A percentile compares a stretch with the other conserved stretches of the same genome.
phyloP scores from a whole-genome alignment of 441 rosid species.

The Populus hybrid region DNA sequence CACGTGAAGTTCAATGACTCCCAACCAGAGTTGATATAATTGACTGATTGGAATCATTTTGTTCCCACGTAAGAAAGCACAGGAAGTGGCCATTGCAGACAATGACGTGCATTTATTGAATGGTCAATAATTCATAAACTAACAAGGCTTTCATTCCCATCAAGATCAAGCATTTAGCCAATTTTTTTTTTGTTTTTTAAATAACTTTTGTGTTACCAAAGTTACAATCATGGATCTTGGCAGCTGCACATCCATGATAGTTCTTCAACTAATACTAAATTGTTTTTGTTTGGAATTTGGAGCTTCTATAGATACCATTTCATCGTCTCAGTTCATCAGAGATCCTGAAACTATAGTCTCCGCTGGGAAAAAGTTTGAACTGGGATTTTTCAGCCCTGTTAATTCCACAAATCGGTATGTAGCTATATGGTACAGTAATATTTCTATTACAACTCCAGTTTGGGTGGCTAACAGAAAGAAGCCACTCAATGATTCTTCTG shows the following conservation, averaged over 20 bases:
- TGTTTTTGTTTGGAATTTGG: not conserved
- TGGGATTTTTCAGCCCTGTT: conserved; percentile 21
- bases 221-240: not conserved
- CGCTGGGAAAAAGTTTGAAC: not conserved
- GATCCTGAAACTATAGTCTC: conserved; percentile 9
- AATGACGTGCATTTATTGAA: no score
- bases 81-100: no score
- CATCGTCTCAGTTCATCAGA: conserved; percentile 16
- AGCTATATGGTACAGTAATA: conserved; percentile 37
- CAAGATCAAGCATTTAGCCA: not conserved
- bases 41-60: not conserved
- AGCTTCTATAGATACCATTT: conserved; percentile 3
- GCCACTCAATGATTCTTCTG: conserved; percentile 45
- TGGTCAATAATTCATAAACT: not conserved
- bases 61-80: not conserved
- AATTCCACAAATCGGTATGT: conserved; percentile 10
- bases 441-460: conserved; percentile 26
- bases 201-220: not conserved
- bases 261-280: not conserved
- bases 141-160: not conserved
- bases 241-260: not conserved
- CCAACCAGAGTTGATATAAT: not conserved
- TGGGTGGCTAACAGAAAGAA: conserved; percentile 54
- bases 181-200: no score
- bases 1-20: not conserved